Conservation (phyloP, 441 rosid genomes). For the Mallotus japonicus region DNA sequence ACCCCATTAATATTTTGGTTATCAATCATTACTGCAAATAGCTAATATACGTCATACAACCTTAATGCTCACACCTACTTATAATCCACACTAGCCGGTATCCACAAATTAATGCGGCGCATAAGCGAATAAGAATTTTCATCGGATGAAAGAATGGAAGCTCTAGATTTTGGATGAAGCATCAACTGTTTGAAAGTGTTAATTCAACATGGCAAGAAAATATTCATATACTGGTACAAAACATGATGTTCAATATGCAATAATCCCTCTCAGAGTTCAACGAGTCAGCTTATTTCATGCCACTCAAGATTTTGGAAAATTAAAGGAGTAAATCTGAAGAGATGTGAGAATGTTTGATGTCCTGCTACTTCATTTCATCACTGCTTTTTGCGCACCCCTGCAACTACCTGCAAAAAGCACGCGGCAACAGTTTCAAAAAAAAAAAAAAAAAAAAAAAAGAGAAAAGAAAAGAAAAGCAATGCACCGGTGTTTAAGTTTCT, state of each 20-base stretch:
- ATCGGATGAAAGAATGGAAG: neutral
- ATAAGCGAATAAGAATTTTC: neutral
- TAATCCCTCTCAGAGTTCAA: neutral
- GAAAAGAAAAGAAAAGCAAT: neutral
- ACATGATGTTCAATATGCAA: slow-evolving; percentile 4
- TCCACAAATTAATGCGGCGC: neutral
- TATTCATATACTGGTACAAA: slow-evolving; percentile 15
- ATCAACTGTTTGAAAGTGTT: neutral
- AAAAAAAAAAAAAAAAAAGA: too few species aligned
- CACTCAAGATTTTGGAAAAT: slow-evolving; percentile 16
- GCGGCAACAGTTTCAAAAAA: neutral
- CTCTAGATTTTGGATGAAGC: neutral
- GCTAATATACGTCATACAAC: neutral
- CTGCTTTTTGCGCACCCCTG: slow-evolving; percentile 80
- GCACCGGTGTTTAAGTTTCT: neutral
- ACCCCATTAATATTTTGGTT: too few species aligned
- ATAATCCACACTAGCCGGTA: neutral
- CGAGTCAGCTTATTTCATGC: slow-evolving; percentile 43
- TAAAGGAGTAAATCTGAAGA: neutral
- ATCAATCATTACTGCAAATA: neutral
- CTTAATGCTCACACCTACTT: neutral
- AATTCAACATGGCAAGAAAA: neutral
- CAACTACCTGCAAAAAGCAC: slow-evolving; percentile 61
- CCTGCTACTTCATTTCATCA: slow-evolving; percentile 22
- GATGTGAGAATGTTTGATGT: neutral